These are phyloP conservation scores for Rhynchospora breviuscula DNA, from an alignment of 176 grass and related monocot species.

Conservation along the genomic window DNA sequence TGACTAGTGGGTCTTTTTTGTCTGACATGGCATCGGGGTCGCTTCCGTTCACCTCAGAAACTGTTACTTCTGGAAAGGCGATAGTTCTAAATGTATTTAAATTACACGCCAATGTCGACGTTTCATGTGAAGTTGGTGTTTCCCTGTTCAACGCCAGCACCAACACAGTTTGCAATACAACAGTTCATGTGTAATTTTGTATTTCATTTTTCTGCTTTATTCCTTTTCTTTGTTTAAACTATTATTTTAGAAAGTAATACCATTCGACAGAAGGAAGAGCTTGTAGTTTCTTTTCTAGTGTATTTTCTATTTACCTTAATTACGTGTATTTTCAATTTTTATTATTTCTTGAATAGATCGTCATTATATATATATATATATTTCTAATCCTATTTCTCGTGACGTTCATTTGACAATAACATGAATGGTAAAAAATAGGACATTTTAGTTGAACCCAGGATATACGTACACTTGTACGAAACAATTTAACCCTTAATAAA, in stretches of 20 bases:
- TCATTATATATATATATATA: too few species aligned
- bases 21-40: slow-evolving; percentile 23
- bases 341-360: neutral
- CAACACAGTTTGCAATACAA: slow-evolving; percentile 8
- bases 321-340: neutral
- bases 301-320: neutral
- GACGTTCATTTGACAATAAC: neutral
- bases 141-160: neutral
- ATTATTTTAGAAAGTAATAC: neutral
- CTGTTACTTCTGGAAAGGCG: slow-evolving; percentile 20
- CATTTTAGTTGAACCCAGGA: neutral
- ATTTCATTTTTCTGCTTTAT: neutral
- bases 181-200: neutral
- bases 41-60: slow-evolving; percentile 16
- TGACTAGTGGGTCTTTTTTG: slow-evolving; percentile 35
- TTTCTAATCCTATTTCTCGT: neutral
- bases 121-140: neutral
- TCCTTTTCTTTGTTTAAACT: neutral
- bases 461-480: too few species aligned
- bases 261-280: neutral
- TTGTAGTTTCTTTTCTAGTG: neutral
- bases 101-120: neutral
- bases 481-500: too few species aligned
- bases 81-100: slow-evolving; percentile 14
- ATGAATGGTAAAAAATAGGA: neutral